Base-by-base conservation (phyloP, 495 filamentous ascomycete genomes). In the Xylaria bambusicola region DNA sequence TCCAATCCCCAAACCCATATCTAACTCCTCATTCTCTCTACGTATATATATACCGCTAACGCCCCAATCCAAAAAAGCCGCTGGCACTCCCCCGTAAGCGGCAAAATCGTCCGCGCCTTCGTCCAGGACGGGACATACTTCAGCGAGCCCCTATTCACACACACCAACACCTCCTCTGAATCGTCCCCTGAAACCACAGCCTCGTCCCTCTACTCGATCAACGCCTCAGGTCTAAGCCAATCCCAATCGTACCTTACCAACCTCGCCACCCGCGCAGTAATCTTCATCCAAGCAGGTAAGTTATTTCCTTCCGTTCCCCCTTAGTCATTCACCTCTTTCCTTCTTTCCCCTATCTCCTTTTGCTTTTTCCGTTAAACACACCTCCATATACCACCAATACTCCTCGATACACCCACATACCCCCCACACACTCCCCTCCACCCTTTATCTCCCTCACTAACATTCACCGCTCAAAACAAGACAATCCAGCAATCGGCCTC, bases 261-360 rank as follows among this genome's bases (percentile, higher is more conserved):
- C 10, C 69, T 86, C 12, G 75, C 77, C 4, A 85, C 87, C 5
- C 79, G 88, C 12, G 86, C 82, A 0, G 56, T 91, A 9, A 82
- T 91, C 47, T 87, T 88, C 64, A 82, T 91, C 58, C 76, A 89
- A 64, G 86, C 88, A 0, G n/a, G n/a, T n/a, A n/a, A n/a, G n/a
- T n/a, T n/a, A n/a, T n/a, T n/a, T n/a, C n/a, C n/a, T n/a, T n/a
- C n/a, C n/a, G n/a, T n/a, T n/a, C n/a, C n/a, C n/a, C n/a, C n/a
- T n/a, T n/a, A n/a, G n/a, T n/a, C n/a, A n/a, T n/a, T n/a, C n/a
- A n/a, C n/a, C n/a, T n/a, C n/a, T n/a, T n/a, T n/a, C n/a, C n/a
- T n/a, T n/a, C n/a, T n/a, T n/a, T n/a, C n/a, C n/a, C n/a, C n/a
- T n/a, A n/a, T n/a, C n/a, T n/a, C n/a, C n/a, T n/a, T n/a, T n/a